These are phyloP conservation scores for Eucalyptus camaldulensis DNA, from an alignment of 345 rosid genomes.

Conservation along the genomic window DNA sequence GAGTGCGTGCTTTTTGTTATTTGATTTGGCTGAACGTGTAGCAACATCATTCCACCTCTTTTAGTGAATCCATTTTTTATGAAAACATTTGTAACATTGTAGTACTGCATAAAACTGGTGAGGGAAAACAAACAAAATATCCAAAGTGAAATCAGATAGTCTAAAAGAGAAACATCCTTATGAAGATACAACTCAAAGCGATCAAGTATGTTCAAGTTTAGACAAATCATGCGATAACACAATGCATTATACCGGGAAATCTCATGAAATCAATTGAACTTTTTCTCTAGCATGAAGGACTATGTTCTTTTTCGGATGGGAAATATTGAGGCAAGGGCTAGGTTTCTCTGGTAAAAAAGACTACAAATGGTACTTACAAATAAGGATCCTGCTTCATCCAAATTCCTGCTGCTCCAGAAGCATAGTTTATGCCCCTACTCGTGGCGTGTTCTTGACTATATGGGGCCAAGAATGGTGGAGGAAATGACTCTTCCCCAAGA, in stretches of 20 bases:
- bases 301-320: neutral
- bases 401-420: constrained; percentile 49
- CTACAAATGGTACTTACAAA: constrained; percentile 16
- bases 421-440: constrained; percentile 31
- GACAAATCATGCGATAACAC: neutral
- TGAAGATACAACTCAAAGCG: neutral
- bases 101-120: neutral
- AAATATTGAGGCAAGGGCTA: neutral
- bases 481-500: constrained; percentile 35
- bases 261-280: neutral
- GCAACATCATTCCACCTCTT: neutral
- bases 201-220: neutral
- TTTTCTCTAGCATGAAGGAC: neutral
- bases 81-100: neutral
- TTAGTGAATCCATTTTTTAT: neutral
- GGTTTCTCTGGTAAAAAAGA: neutral
- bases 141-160: neutral
- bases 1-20: neutral
- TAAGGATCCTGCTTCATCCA: constrained; percentile 35
- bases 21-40: neutral
- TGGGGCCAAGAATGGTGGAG: constrained; percentile 33
- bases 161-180: neutral
- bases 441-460: constrained; percentile 11
- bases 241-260: neutral
- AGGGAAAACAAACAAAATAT: neutral